Evolutionary conservation across 345 rosid species (phyloP), one percentile per base, ranked within the genome.

Genomic region (Citrus australasica): DNA sequence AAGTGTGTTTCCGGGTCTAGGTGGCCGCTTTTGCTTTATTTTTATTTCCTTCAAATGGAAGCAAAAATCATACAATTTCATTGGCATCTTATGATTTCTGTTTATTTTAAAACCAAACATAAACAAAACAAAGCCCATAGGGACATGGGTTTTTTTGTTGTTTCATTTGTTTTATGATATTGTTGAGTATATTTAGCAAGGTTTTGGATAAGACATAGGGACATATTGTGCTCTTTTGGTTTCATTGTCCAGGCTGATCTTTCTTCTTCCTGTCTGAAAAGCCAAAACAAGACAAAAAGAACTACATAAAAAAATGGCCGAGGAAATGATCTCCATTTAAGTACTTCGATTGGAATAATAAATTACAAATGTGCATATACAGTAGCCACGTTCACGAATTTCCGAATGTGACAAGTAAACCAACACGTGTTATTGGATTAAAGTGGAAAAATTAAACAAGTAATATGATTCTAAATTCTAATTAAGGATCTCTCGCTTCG

Each of bases 261-360:
- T 27, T 73, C 32, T 17, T 73, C 32, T n/a, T 46, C 22, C 5
- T 24, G 56, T 60, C 77, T 37, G 28, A 40, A 38, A 17, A 61
- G 42, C 42, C 28, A 42, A 27, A 40, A 16, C 77, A 62, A 61
- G 69, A 74, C 77, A 62, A 74, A 74, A 40, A 74, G 69, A 74
- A 74, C 24, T 16, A 13, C n/a, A 16, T 37, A 38, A 53, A 53
- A 14, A 37, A 24, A 38, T 38, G 9, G 25, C 9, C 24, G 25
- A 73, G 61, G 14, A 37, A 35, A 59, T 25, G 33, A 22, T 30
- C 74, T 53, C 38, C 70, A 2, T 35, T 66, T 17, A 53, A 19
- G 19, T 16, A 17, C 21, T 53, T 46, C 51, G 40, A 67, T 11
- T 67, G 37, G 3, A 69, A 48, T 53, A 55, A 71, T 32, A 32